A percentile compares a stretch with the other conserved stretches of the same genome.
phyloP scores from a whole-genome alignment of 768 basidiomycete genomes.

The Lentinula raphanica region DNA sequence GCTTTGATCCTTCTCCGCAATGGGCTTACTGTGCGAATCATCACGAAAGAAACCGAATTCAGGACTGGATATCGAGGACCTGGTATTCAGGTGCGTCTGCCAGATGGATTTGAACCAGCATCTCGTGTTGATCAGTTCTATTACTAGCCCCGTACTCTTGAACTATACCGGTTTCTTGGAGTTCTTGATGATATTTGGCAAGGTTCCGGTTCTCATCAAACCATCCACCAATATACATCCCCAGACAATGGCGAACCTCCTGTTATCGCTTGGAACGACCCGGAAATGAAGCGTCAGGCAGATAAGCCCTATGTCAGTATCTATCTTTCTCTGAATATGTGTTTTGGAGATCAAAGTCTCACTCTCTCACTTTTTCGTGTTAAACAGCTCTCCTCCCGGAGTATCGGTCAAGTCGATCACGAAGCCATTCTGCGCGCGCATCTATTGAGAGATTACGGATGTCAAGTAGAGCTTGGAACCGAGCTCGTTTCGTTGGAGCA shows the following conservation, averaged over 20 bases:
- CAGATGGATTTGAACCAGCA: not conserved
- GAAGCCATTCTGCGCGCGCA: slow-evolving; percentile 34
- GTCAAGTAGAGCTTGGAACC: slow-evolving; percentile 37
- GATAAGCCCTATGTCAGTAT: slow-evolving; percentile 10
- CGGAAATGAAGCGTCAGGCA: not conserved
- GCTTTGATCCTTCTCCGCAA: slow-evolving; percentile 33
- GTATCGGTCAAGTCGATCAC: slow-evolving; percentile 18
- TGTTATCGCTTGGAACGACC: not conserved
- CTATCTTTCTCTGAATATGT: too few relatives aligned
- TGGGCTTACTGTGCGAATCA: slow-evolving; percentile 44
- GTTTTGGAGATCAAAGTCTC: too few relatives aligned
- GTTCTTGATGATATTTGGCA: slow-evolving; percentile 32
- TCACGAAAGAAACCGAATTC: slow-evolving; percentile 35
- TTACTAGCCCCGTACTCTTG: slow-evolving; percentile 37
- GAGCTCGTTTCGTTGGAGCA: slow-evolving; percentile 42
- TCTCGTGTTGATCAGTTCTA: not conserved
- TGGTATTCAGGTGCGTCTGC: slow-evolving; percentile 14
- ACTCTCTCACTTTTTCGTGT: not conserved
- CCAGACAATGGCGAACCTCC: slow-evolving; percentile 23
- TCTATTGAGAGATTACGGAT: slow-evolving; percentile 25
- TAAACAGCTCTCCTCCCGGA: slow-evolving; percentile 10
- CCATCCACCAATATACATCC: slow-evolving; percentile 30
- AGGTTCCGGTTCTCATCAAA: slow-evolving; percentile 19
- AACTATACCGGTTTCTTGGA: slow-evolving; percentile 36
- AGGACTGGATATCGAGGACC: slow-evolving; percentile 17